Percentiles rank a stretch among this genome's conserved stretches.
Evolutionary conservation across 2,329 filamentous ascomycete genomes (phyloP).

Genomic region (Zasmidium citrigriseum): DNA sequence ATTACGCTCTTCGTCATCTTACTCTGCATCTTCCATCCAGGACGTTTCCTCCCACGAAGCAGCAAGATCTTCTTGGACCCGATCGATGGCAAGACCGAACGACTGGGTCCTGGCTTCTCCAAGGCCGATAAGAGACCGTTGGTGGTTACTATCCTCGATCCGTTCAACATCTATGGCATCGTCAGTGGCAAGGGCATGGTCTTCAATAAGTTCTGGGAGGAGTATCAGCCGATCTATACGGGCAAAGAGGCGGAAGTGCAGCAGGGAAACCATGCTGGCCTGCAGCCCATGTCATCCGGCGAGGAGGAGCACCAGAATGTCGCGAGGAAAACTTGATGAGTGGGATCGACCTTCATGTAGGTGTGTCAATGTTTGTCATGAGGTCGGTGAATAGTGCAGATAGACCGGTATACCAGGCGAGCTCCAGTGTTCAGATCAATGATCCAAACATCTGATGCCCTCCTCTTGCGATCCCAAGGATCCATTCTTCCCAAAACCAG

Average conservation of each 20-base stretch:
- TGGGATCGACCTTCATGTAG: too few relatives aligned
- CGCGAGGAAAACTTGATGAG: neutral
- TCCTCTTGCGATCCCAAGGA: neutral
- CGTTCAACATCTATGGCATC: conserved; percentile 31
- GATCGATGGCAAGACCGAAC: conserved; percentile 54
- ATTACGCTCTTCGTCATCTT: conserved; percentile 55
- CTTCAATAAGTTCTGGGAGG: conserved; percentile 29
- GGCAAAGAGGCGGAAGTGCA: neutral
- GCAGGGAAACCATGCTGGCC: neutral
- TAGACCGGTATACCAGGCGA: neutral
- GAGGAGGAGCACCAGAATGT: neutral
- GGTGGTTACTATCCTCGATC: conserved; percentile 31
- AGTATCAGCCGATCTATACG: conserved; percentile 21
- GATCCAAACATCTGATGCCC: neutral
- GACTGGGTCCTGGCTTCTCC: conserved; percentile 31
- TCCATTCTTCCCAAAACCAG: neutral
- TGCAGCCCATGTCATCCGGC: neutral
- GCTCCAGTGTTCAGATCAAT: neutral
- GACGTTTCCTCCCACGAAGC: conserved; percentile 50
- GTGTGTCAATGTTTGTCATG: neutral
- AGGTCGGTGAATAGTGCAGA: neutral
- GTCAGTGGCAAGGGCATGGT: conserved; percentile 26
- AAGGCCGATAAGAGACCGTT: conserved; percentile 29
- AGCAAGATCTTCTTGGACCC: conserved; percentile 53
- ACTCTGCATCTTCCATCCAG: conserved; percentile 56